These are phyloP conservation scores for Avena atlantica DNA, from an alignment of 176 grass and related monocot genomes.

Conservation along the genomic window DNA sequence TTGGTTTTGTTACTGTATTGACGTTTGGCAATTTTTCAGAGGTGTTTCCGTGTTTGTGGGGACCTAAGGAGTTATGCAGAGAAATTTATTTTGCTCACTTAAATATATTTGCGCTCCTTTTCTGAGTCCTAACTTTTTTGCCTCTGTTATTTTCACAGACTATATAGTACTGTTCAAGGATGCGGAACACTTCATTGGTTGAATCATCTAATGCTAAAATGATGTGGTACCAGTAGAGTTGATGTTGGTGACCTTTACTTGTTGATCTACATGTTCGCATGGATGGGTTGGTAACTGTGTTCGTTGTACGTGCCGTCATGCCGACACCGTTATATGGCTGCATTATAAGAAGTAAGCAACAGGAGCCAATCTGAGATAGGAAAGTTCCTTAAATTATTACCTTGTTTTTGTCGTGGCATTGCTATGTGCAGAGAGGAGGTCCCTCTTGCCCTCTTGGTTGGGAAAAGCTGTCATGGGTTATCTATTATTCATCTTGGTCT, in stretches of 20 bases:
- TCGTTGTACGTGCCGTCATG: background rate
- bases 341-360: background rate
- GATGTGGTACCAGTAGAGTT: background rate
- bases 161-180: background rate
- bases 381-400: constrained; percentile 12
- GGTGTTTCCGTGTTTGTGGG: background rate
- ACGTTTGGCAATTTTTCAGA: background rate
- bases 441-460: constrained; percentile 48
- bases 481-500: constrained; percentile 55
- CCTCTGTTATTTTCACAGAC: background rate
- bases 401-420: constrained; percentile 31
- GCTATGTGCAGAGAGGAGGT: constrained; percentile 49
- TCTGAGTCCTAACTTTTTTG: background rate
- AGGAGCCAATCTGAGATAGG: background rate
- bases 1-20: constrained; percentile 5
- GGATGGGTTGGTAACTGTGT: background rate
- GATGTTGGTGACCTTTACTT: background rate
- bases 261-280: background rate
- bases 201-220: constrained; percentile 1
- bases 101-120: background rate
- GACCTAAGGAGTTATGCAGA: background rate
- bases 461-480: constrained; percentile 62
- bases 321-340: background rate
- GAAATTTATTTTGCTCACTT: background rate
- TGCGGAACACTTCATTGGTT: background rate